A percentile compares a stretch with the other conserved stretches of the same genome.
Evolutionary conservation across 805 yeast genomes (phyloP).

Genomic region (Sugiyamaella marilandica): DNA sequence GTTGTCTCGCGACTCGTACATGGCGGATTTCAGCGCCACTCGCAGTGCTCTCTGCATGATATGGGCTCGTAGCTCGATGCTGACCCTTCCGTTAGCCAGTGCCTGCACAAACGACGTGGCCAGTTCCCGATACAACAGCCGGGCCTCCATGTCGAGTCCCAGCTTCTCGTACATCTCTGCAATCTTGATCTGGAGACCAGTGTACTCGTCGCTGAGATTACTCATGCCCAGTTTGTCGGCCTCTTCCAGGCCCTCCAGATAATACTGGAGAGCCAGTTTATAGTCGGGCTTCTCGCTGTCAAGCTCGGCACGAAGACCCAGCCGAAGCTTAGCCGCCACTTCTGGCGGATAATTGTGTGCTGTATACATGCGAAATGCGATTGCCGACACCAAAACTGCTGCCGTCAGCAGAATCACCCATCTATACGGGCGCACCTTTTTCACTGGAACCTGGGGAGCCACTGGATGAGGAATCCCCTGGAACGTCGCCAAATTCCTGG

Average conservation of each 20-base stretch:
- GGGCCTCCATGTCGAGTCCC: conserved; percentile 58
- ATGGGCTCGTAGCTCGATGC: conserved; percentile 45
- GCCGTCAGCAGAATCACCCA: conserved; percentile 15
- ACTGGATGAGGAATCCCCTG: not conserved
- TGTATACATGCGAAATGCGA: conserved; percentile 24
- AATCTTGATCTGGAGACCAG: conserved; percentile 82
- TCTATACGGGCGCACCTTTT: conserved; percentile 12
- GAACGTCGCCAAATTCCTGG: not conserved
- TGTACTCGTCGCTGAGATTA: conserved; percentile 69
- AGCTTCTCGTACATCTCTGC: conserved; percentile 82
- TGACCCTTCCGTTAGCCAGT: conserved; percentile 43
- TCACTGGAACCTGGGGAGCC: not conserved
- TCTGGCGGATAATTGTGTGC: conserved; percentile 43
- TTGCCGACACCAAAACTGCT: conserved; percentile 11
- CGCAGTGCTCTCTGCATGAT: conserved; percentile 66
- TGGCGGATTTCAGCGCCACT: conserved; percentile 63
- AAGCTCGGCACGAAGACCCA: conserved; percentile 80
- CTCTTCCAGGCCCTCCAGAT: conserved; percentile 66
- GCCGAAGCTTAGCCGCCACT: conserved; percentile 67
- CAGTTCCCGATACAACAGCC: conserved; percentile 61
- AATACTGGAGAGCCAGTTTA: conserved; percentile 61
- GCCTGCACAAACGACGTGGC: conserved; percentile 50
- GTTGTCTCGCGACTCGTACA: conserved; percentile 43
- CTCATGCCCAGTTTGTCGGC: conserved; percentile 54
- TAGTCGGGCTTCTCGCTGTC: conserved; percentile 55